These are phyloP conservation scores for Leptographium radiaticola DNA, from an alignment of 2,329 filamentous ascomycete genomes.

Conservation along the genomic window DNA sequence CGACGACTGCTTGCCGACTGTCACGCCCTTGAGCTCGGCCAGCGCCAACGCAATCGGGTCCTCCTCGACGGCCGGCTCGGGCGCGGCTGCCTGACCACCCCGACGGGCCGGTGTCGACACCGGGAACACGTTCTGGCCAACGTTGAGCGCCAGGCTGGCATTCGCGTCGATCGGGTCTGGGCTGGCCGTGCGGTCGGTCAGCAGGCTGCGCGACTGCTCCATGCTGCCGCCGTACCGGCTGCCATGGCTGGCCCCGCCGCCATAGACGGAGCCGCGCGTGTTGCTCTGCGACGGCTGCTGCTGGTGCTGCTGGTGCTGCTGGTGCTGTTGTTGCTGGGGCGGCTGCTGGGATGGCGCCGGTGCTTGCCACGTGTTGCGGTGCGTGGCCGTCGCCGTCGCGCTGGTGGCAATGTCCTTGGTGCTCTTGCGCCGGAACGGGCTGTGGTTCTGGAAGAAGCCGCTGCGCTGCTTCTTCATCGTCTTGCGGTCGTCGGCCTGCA, in stretches of 20 bases:
- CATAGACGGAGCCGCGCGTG: slow-evolving; percentile 1
- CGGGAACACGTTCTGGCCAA: slow-evolving; percentile 92
- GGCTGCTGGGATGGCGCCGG: slow-evolving; percentile 7
- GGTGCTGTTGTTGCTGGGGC: slow-evolving; percentile 5
- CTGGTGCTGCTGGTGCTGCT: slow-evolving; percentile 2
- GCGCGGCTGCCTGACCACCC: slow-evolving; percentile 20
- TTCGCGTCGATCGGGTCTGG: slow-evolving; percentile 84
- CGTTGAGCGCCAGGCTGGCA: slow-evolving; percentile 82
- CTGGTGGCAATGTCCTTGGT: slow-evolving; percentile 50
- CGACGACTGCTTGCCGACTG: slow-evolving; percentile 62
- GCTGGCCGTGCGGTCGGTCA: slow-evolving; percentile 40
- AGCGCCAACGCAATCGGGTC: slow-evolving; percentile 90
- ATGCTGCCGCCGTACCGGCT: background rate
- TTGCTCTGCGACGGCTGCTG: background rate
- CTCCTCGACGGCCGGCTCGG: slow-evolving; percentile 55
- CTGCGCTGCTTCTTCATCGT: slow-evolving; percentile 55
- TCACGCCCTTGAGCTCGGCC: slow-evolving; percentile 79
- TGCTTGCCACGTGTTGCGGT: slow-evolving; percentile 45
- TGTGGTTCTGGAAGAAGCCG: slow-evolving; percentile 86
- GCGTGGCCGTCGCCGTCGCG: slow-evolving; percentile 20
- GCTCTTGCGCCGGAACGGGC: slow-evolving; percentile 86
- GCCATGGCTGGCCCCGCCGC: slow-evolving; percentile 1
- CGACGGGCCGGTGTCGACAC: slow-evolving; percentile 57
- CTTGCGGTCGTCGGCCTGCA: slow-evolving; percentile 47
- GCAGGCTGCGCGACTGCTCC: slow-evolving; percentile 21